Conservation (phyloP, 2,329 filamentous ascomycete genomes). For the Metarhizium anisopliae region DNA sequence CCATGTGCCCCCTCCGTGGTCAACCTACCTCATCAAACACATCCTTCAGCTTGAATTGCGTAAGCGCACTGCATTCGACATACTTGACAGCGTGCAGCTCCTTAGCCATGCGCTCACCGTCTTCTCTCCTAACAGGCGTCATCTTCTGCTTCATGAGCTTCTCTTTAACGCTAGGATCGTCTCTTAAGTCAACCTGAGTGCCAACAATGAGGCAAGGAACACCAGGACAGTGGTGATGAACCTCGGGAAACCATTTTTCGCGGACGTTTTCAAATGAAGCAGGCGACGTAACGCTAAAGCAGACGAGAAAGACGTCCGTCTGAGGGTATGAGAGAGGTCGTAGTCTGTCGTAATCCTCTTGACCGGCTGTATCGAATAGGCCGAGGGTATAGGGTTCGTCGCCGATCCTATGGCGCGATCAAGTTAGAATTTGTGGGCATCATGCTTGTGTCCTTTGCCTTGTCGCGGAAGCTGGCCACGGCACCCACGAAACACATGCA, state of each 20-base stretch:
- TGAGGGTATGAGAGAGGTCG: conserved; percentile 95
- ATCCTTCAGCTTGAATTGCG: conserved; percentile 97
- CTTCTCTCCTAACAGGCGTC: conserved; percentile 82
- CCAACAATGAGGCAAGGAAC: conserved; percentile 97
- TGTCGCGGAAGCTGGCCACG: neutral
- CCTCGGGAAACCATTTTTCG: conserved; percentile 98
- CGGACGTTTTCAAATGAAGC: conserved; percentile 98
- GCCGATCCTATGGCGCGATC: conserved; percentile 65
- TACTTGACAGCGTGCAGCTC: conserved; percentile 98
- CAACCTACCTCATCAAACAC: conserved; percentile 89
- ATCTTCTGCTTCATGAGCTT: conserved; percentile 96
- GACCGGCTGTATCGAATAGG: conserved; percentile 95
- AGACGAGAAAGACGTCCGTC: conserved; percentile 97
- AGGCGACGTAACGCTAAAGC: conserved; percentile 95
- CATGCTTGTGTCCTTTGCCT: neutral
- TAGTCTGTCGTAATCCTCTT: conserved; percentile 98
- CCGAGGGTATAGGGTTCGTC: conserved; percentile 97
- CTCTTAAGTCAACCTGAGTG: conserved; percentile 91
- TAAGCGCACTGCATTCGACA: conserved; percentile 95
- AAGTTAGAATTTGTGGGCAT: conserved; percentile 5
- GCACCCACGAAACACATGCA: neutral
- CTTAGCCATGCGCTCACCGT: conserved; percentile 93
- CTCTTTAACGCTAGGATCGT: conserved; percentile 77
- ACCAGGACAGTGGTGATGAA: conserved; percentile 96
- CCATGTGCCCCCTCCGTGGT: too few species aligned